Base-by-base conservation (phyloP, 441 rosid genomes). In the Eutrema salsugineum region DNA sequence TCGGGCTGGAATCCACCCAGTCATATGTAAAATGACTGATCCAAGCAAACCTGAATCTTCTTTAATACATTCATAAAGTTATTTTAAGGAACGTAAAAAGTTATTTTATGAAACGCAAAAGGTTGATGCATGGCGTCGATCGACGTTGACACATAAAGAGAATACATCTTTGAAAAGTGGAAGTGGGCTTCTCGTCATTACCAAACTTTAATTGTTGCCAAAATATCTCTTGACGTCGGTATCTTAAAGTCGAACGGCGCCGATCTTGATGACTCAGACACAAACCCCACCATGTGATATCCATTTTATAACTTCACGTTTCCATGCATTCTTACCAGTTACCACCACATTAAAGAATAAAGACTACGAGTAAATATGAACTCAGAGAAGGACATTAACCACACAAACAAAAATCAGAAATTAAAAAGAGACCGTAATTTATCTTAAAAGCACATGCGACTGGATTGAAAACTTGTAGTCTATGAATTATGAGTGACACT, bases 211-310 rank as follows among this genome's bases (percentile, higher is more conserved):
- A 28, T 8, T 28, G 5, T 55, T 5, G 44, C 22, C 72, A 58
- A 19, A 27, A 11, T 20, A 10, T 17, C 3, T 33, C 5, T 35
- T 59, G 50, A 48, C 12, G 59, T 69, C 35, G 53, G 53, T 60
- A 44, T 63, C 30, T 19, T 61, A 63, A 63, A 46, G 51, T 57
- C 4, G 20, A 58, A 47, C 57, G 22, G 74, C 75, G 60, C 53
- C 53, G 75, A 70, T 50, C 50, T 39, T 61, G 44, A 70, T 61
- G 75, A 61, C 53, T 61, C 75, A n/a, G 46, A 56, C 43, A 30
- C 16, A 17, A 36, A 28, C 73, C 64, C 53, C 20, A 24, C 66
- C 75, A 71, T 42, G 68, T 62, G 69, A 71, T 40, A 43, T 15
- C 76, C 62, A 47, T 39, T 32, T 14, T 19, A 39, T n/a, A 4